Base-by-base conservation (phyloP, 805 yeast species). In the Sungouiella blattae region DNA sequence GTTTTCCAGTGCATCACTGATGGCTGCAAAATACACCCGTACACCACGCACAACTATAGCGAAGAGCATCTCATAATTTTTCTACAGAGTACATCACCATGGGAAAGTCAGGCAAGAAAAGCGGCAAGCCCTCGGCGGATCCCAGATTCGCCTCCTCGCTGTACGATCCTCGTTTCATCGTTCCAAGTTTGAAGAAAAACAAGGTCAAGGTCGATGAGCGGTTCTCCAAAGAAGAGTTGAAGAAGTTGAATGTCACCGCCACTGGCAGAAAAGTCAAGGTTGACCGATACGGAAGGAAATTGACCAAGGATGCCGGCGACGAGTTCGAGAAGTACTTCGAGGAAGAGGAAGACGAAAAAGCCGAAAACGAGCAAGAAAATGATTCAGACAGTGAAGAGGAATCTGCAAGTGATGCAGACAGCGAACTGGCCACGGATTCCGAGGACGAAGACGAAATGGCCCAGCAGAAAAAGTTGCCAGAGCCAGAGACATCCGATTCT, bases 221-320 rank as follows among this genome's bases (percentile, higher is more conserved):
- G 60, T 93, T 93, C 62, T 62, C 69, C 34, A 83, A 80, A 48
- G 77, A 78, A 30, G 84, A 78, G 37, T 60, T 84, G 32, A 64
- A 68, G 33, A 75, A 79, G 43, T 60, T 68, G 43, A 66, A 58
- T 41, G 58, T 55, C 20, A 60, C 67, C 6, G 55, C 62, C 11
- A 50, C 58, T 5, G 77, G 83, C n/a, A 79, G 78, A 35, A 69
- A 73, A 38, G 74, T 83, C 4, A 77, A 75, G 40, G 82, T 87
- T 30, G 98, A 93, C 56, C 80, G 83, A 49, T 91, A 87, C 58
- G 98, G 98, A 30, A 75, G 97, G 56, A 80, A 74, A 47, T 52
- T 87, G 16, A 67, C 67, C 23, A 58, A 56, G 2, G 47, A 49
- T 14, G 61, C 64, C n/a, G 60, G 67, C 22, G 73, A 75, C 5